Conservation (phyloP, 1,284 basidiomycete genomes). For the Heterobasidion annosum region DNA sequence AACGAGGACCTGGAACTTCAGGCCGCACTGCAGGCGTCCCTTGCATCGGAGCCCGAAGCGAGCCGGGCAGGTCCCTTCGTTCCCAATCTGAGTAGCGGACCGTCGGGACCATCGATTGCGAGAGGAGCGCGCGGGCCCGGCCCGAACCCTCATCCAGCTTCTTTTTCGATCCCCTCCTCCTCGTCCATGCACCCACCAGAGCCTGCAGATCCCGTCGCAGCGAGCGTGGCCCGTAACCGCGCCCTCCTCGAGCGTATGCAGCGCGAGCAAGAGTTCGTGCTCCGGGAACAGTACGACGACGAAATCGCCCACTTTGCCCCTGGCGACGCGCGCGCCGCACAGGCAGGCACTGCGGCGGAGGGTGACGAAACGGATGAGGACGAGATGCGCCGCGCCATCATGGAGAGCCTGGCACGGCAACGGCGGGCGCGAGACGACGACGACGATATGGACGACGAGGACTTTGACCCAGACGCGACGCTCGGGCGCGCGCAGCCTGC, state of each 20-base stretch:
- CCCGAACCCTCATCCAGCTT: not conserved
- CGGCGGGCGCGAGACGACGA: constrained; percentile 16
- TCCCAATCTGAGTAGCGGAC: not conserved
- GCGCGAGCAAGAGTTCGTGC: constrained; percentile 59
- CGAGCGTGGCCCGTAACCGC: constrained; percentile 58
- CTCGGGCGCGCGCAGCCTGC: constrained; percentile 2
- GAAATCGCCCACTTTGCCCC: constrained; percentile 25
- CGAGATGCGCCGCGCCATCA: constrained; percentile 54
- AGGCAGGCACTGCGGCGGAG: constrained; percentile 11
- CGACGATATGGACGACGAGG: constrained; percentile 19
- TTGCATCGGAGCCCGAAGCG: constrained; percentile 23
- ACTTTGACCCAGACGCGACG: constrained; percentile 9
- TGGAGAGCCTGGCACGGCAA: constrained; percentile 46
- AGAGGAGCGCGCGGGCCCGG: not conserved
- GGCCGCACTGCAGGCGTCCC: constrained; percentile 74
- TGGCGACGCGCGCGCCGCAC: constrained; percentile 10
- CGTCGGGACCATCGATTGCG: not conserved
- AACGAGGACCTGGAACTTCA: constrained; percentile 86
- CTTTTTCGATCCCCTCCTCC: not conserved
- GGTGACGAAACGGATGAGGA: constrained; percentile 43
- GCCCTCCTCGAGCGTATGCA: constrained; percentile 56
- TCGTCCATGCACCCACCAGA: not conserved
- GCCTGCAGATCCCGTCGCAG: constrained; percentile 49
- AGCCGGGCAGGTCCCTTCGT: constrained; percentile 1
- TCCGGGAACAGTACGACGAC: constrained; percentile 46